Conservation (phyloP, 257 asterid genomes). For the Striga asiatica region DNA sequence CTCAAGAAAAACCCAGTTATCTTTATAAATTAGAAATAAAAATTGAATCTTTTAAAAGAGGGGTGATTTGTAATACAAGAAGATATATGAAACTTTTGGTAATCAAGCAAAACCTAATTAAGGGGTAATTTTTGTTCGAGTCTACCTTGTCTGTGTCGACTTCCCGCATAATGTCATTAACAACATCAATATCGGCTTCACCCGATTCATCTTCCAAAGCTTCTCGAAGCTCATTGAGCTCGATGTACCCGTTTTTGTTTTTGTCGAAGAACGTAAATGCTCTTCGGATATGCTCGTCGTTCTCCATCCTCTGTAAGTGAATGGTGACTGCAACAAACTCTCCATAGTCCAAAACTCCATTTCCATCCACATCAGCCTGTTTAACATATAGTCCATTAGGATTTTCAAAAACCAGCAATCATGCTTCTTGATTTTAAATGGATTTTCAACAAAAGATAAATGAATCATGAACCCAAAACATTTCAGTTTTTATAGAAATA, state of each 20-base stretch:
- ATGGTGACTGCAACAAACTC: constrained; percentile 97
- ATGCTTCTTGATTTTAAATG: no score
- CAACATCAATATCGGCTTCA: constrained; percentile 50
- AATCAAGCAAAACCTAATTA: background rate
- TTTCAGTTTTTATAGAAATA: no score
- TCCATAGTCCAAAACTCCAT: constrained; percentile 87
- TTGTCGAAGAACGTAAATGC: constrained; percentile 89
- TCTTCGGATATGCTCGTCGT: constrained; percentile 78
- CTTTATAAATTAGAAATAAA: background rate
- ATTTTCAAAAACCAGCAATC: no score
- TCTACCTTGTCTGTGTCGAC: constrained; percentile 91
- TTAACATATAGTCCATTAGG: constrained; percentile 7
- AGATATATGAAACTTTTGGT: background rate
- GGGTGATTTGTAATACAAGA: background rate
- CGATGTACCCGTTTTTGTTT: constrained; percentile 81
- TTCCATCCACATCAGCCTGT: constrained; percentile 97
- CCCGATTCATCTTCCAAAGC: constrained; percentile 79
- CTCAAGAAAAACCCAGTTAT: no score
- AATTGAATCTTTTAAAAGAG: background rate
- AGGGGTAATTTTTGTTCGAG: background rate
- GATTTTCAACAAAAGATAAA: no score
- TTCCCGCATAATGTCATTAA: constrained; percentile 75
- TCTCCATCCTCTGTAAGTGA: constrained; percentile 92
- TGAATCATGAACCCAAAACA: no score
- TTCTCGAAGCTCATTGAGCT: constrained; percentile 69